Percentiles rank a stretch among this genome's conserved stretches.
These are phyloP conservation scores for Colletotrichum gigasporum DNA, from an alignment of 2,329 filamentous ascomycete genomes.

Conservation along the genomic window DNA sequence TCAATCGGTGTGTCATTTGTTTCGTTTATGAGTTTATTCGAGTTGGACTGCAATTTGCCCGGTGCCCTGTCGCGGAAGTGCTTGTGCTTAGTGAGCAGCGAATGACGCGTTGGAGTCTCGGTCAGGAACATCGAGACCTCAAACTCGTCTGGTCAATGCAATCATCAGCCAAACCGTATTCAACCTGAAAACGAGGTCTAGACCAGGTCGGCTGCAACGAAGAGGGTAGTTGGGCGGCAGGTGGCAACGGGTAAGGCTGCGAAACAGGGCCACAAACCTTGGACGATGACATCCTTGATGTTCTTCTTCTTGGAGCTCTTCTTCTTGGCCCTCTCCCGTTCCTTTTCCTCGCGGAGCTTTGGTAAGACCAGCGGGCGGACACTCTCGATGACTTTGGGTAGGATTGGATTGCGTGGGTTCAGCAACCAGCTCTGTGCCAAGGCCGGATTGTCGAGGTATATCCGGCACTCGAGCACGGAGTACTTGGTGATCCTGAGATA, in stretches of 20 bases:
- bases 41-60: conserved; percentile 67
- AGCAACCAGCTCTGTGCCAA: conserved; percentile 87
- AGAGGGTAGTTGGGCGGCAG: neutral
- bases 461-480: conserved; percentile 94
- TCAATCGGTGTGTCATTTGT: conserved; percentile 63
- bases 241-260: neutral
- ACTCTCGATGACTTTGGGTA: conserved; percentile 84
- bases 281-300: conserved; percentile 86
- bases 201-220: conserved; percentile 21
- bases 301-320: conserved; percentile 77
- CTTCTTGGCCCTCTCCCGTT: conserved; percentile 65
- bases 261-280: conserved; percentile 65
- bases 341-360: conserved; percentile 88
- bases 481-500: conserved; percentile 93
- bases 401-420: conserved; percentile 76
- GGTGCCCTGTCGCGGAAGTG: conserved; percentile 70
- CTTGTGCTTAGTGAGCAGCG: conserved; percentile 87
- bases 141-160: conserved; percentile 77
- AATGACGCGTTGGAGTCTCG: conserved; percentile 85
- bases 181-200: neutral
- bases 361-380: conserved; percentile 88
- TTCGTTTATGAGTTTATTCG: conserved; percentile 67
- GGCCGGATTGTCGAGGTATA: conserved; percentile 92
- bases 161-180: conserved; percentile 9
- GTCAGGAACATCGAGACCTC: conserved; percentile 95